Base-by-base conservation (phyloP, 2,329 filamentous ascomycete genomes). In the Didymella sp. region DNA sequence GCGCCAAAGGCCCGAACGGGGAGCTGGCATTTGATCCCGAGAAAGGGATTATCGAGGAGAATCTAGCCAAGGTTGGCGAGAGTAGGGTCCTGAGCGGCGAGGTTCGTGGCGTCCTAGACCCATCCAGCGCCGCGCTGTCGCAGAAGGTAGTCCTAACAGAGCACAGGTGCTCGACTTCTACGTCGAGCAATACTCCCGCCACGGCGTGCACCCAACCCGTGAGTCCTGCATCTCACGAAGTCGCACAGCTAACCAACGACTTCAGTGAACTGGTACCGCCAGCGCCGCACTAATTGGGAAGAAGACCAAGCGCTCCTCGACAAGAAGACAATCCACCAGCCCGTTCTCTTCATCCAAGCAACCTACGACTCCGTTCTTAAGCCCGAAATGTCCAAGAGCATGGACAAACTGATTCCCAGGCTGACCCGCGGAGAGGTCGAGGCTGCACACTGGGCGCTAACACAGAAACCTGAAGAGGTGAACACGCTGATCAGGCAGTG, bases 211-310 rank as follows among this genome's bases (percentile, higher is more conserved):
- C 62, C 92, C 92, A 0, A 91, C 92, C 15, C 80, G 83, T 83
- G 80, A 76, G 79, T 52, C 25, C 15, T 17, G n/a, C n/a, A n/a
- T n/a, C n/a, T n/a, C n/a, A n/a, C n/a, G n/a, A n/a, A n/a, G n/a
- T n/a, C n/a, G n/a, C n/a, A n/a, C n/a, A 22, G 37, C 66, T 71
- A 45, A 70, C 43, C 33, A 21, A 21, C 13, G 15, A 45, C n/a
- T n/a, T n/a, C 45, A 83, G 82, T 92, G 58, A 95, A 93, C 77
- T 97, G 92, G 91, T 99, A 99, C 78, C 87, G 92, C 40, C 89
- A 85, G 2, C 81, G 85, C 19, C 79, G 85, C 73, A 75, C 88
- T 61, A 96, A 96, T 76, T 90, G 82, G 72, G 84, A 91, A 37
- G 91, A 97, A 61, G 95, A 97, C 58, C 73, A 78, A 56, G 68